These are phyloP conservation scores for Podila clonocystis DNA, from an alignment of 192 early-diverging fungal genomes.

Conservation along the genomic window DNA sequence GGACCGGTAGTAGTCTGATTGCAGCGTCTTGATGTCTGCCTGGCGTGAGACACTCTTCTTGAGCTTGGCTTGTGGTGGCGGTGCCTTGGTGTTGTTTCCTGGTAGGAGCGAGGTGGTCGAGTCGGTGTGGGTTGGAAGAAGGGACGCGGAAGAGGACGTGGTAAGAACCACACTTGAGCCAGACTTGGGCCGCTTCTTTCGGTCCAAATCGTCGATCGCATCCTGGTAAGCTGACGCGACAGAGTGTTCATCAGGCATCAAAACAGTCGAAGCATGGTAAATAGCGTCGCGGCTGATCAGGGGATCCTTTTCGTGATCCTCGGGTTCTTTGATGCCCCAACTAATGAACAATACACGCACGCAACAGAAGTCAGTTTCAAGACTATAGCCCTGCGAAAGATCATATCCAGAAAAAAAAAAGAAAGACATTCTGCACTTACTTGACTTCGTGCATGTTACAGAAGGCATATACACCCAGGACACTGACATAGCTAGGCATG, in stretches of 20 bases:
- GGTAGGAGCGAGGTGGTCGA: background rate
- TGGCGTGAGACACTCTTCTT: constrained; percentile 4
- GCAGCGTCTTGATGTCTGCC: constrained; percentile 46
- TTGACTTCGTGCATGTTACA: constrained; percentile 56
- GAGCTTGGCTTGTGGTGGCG: background rate
- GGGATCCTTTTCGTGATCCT: constrained; percentile 46
- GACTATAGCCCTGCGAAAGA: background rate
- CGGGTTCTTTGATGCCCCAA: constrained; percentile 51
- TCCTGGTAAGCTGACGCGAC: constrained; percentile 34
- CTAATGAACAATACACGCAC: constrained; percentile 4
- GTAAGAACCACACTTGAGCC: background rate
- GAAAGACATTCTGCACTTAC: constrained; percentile 10
- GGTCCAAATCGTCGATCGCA: constrained; percentile 41
- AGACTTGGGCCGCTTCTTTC: constrained; percentile 22
- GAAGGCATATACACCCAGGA: constrained; percentile 41
- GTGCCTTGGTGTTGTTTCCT: background rate
- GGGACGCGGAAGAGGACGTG: constrained; percentile 7
- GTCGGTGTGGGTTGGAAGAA: constrained; percentile 12
- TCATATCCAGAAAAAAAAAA: background rate
- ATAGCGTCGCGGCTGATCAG: constrained; percentile 45
- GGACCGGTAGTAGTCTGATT: constrained; percentile 41
- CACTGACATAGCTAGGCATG: constrained; percentile 46
- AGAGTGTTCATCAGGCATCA: constrained; percentile 42
- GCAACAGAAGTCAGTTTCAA: background rate
- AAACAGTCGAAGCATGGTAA: constrained; percentile 46